Evolutionary conservation across 1,284 basidiomycete genomes (phyloP).

Genomic region (Ceratobasidium sp.): DNA sequence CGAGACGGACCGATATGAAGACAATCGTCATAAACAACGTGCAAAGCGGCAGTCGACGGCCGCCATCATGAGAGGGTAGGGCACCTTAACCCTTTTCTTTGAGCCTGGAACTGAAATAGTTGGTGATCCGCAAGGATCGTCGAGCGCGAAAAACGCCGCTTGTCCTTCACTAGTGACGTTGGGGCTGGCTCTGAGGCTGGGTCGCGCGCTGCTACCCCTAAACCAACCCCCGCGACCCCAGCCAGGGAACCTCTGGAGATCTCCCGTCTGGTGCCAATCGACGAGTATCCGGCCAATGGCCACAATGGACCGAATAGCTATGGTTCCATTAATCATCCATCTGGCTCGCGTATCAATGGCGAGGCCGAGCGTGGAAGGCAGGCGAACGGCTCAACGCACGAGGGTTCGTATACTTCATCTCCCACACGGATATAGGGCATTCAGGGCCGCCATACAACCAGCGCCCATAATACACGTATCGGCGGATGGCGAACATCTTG

Average conservation of each 20-base stretch:
- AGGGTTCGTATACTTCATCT: conserved; percentile 30
- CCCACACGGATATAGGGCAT: conserved; percentile 37
- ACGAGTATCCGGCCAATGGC: conserved; percentile 22
- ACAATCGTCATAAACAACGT: conserved; percentile 81
- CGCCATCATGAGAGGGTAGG: conserved; percentile 78
- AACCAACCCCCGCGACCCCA: conserved; percentile 31
- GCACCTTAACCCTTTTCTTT: background rate
- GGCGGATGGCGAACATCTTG: conserved; percentile 19
- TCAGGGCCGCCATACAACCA: background rate
- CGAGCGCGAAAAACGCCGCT: conserved; percentile 57
- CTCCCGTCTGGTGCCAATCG: conserved; percentile 34
- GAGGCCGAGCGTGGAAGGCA: conserved; percentile 38
- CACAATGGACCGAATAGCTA: conserved; percentile 10
- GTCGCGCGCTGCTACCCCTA: conserved; percentile 31
- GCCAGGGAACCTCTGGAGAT: conserved; percentile 30
- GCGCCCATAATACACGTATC: conserved; percentile 2
- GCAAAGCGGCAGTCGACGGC: conserved; percentile 79
- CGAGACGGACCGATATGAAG: conserved; percentile 89
- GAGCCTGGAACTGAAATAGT: background rate
- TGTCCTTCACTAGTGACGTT: conserved; percentile 18
- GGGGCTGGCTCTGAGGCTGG: conserved; percentile 20
- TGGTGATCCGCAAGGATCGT: conserved; percentile 57
- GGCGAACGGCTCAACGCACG: conserved; percentile 4
- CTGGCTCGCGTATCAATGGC: conserved; percentile 24
- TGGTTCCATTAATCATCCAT: conserved; percentile 29